Evolutionary conservation across 1,284 basidiomycete species (phyloP).

Genomic region (Butyriboletus appendiculatus): DNA sequence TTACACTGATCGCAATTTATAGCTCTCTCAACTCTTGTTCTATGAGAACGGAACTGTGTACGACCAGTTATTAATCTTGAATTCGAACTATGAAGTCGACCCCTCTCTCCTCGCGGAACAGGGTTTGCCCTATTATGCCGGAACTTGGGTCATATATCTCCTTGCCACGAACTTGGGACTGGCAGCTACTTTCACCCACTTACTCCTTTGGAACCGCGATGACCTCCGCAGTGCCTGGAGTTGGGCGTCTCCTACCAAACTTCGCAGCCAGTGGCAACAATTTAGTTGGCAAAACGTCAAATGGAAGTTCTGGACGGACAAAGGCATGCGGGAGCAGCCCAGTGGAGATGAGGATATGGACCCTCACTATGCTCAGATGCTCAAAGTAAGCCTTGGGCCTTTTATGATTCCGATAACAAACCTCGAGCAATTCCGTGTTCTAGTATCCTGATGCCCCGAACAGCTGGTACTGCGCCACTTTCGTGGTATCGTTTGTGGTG

Average conservation of each 20-base stretch:
- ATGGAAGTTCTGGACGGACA: conserved; percentile 47
- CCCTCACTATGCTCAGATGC: conserved; percentile 57
- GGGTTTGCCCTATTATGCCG: conserved; percentile 39
- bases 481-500: conserved; percentile 41
- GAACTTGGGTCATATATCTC: conserved; percentile 43
- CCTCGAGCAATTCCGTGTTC: neutral
- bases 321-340: conserved; percentile 37
- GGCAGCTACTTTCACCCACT: conserved; percentile 51
- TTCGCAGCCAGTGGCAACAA: conserved; percentile 28
- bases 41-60: conserved; percentile 51
- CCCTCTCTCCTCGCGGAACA: conserved; percentile 43
- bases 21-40: conserved; percentile 53
- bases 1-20: neutral
- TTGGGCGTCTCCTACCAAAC: conserved; percentile 39
- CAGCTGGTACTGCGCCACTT: conserved; percentile 46
- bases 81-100: conserved; percentile 50
- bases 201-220: conserved; percentile 51
- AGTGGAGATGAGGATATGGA: conserved; percentile 40
- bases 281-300: conserved; percentile 34
- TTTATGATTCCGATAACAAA: neutral
- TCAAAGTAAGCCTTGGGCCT: conserved; percentile 38
- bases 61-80: conserved; percentile 48
- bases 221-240: conserved; percentile 46
- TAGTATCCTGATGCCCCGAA: conserved; percentile 50
- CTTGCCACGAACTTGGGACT: conserved; percentile 36